Evolutionary conservation across 2,329 filamentous ascomycete genomes (phyloP), one percentile per base, ranked within the genome.

Genomic region (Aspergillus latus): DNA sequence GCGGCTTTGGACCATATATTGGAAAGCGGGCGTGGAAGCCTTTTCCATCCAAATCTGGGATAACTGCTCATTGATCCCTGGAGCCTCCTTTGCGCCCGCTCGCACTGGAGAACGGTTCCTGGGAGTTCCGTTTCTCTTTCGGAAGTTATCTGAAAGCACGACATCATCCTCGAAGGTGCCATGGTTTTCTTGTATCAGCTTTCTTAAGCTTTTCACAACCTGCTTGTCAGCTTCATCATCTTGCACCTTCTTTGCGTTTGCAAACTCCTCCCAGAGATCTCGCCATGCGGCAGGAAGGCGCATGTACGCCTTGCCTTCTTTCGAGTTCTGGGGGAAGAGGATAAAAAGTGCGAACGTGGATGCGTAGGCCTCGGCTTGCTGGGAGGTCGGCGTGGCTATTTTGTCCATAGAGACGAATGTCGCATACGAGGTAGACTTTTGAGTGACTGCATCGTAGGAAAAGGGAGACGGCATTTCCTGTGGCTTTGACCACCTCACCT

Each of bases 281-380:
- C 90, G 86, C 89, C 91, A 99, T 1, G 84, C 81, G 0, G 87
- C 80, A 3, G 92, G 90, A 13, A 99, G 78, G 49, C 89, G 84
- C 60, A 96, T 72, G 57, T 88, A 88, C 2, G 90, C 84, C 70
- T 95, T 97, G 61, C 95, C 91, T 67, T 97, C 93, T 64, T 90
- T 94, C 0, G 84, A 75, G 13, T 86, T 89, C n/a, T 84, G 82
- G 1, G 86, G 85, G 62, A 92, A 96, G 0, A 96, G 80, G 40
- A 89, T 82, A 70, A 96, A 97, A 1, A 99, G 76, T 1, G 89
- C 90, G 10, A 85, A 81, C 0, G 92, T 96, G 5, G 92, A 89
- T 42, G 94, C 82, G 64, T 88, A 97, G 1, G 88, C 87, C 72
- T 97, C 92, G 5, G 94, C 95, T 69, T 99, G 92, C 61, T 87